Evolutionary conservation across 148 eudicot species (phyloP).

Genomic region (Chenopodium berlandieri): DNA sequence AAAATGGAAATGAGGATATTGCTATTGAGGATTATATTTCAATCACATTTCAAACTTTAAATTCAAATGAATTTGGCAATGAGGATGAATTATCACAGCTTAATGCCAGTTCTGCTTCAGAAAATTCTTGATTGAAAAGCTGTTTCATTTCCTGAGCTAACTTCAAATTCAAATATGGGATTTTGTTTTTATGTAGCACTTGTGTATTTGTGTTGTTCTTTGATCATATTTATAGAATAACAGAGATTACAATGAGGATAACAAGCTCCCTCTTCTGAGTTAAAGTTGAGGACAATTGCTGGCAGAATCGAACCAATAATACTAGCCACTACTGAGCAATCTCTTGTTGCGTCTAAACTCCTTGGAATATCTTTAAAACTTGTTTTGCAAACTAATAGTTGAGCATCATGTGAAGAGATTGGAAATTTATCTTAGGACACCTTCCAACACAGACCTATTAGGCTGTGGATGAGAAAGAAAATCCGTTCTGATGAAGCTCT

Average conservation of each 20-base stretch:
- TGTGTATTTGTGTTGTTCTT: too few species aligned
- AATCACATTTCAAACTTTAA: neutral
- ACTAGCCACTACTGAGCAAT: conserved; percentile 39
- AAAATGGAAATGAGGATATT: too few species aligned
- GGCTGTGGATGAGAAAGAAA: conserved; percentile 37
- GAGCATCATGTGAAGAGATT: neutral
- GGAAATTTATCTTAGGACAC: conserved; percentile 39
- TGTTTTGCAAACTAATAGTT: neutral
- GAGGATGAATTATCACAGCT: conserved; percentile 43
- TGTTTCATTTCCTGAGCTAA: conserved; percentile 54
- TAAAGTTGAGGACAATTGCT: conserved; percentile 37
- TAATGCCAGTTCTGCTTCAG: conserved; percentile 89
- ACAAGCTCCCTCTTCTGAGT: conserved; percentile 46
- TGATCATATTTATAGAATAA: too few species aligned
- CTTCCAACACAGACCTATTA: conserved; percentile 29
- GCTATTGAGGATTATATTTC: neutral
- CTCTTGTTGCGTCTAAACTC: neutral
- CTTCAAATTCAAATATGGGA: too few species aligned
- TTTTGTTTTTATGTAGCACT: too few species aligned
- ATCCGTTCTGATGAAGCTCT: conserved; percentile 31
- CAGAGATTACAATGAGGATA: conserved; percentile 39
- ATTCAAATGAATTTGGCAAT: conserved; percentile 22
- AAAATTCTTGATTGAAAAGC: conserved; percentile 70
- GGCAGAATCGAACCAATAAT: conserved; percentile 45
- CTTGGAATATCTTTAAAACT: too few species aligned